These are phyloP conservation scores for Suillus ampliporus DNA, from an alignment of 768 basidiomycete genomes.

Conservation along the genomic window DNA sequence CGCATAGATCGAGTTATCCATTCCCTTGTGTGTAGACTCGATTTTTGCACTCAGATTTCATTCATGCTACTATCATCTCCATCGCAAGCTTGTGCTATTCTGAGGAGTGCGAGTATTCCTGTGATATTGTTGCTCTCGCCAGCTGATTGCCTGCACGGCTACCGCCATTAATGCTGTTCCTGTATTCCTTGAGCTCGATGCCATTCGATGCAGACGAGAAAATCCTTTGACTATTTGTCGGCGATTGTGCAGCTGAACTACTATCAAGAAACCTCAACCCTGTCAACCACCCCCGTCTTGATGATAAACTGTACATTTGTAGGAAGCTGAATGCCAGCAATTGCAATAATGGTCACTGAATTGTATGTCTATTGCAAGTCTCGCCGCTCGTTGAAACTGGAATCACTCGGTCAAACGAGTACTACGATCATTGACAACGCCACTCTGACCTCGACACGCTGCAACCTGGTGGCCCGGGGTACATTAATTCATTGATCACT, in stretches of 20 bases:
- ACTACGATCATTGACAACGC: background rate
- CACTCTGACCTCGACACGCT: background rate
- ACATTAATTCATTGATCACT: background rate
- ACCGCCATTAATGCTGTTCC: background rate
- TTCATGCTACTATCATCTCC: background rate
- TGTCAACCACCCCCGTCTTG: background rate
- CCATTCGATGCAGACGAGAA: background rate
- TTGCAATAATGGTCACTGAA: too few species aligned
- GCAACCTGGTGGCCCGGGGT: too few species aligned
- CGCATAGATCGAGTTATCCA: slow-evolving; percentile 53
- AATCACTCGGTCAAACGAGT: background rate
- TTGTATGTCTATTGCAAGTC: background rate
- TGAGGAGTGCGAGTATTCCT: background rate
- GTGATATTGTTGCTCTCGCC: background rate
- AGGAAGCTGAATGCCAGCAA: background rate
- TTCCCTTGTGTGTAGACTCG: slow-evolving; percentile 7
- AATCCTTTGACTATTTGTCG: background rate
- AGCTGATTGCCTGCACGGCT: background rate
- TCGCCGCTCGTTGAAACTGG: background rate
- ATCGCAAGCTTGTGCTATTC: background rate
- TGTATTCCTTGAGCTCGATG: background rate
- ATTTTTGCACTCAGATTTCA: slow-evolving; percentile 1
- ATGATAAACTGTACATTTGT: background rate
- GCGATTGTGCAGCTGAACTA: background rate
- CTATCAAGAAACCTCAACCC: background rate